A percentile compares a stretch with the other conserved stretches of the same genome.
These are phyloP conservation scores for Eucalyptus regnans DNA, from an alignment of 345 rosid species.

Conservation along the genomic window DNA sequence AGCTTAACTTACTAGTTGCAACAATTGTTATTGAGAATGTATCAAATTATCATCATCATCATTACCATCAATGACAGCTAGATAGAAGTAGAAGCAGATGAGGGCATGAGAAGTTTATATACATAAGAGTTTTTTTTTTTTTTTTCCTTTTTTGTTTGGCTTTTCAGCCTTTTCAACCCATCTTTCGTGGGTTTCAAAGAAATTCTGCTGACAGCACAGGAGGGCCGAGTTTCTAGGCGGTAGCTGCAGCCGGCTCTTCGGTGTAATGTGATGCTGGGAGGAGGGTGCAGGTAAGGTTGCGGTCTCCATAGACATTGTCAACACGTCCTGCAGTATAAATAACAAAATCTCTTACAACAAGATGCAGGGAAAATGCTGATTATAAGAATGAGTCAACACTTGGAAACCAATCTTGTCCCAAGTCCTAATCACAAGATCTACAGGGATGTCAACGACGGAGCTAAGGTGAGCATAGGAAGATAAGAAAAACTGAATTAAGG, in stretches of 20 bases:
- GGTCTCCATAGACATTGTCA: slow-evolving; percentile 95
- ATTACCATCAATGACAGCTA: background rate
- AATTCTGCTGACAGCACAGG: background rate
- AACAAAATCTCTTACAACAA: background rate
- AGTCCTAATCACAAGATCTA: background rate
- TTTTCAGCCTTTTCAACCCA: background rate
- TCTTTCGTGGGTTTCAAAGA: background rate
- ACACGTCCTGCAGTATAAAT: slow-evolving; percentile 53
- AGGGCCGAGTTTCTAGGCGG: slow-evolving; percentile 18
- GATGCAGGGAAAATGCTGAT: background rate
- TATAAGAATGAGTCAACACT: background rate
- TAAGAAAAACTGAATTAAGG: background rate
- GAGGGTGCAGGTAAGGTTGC: slow-evolving; percentile 90
- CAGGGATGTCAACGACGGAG: background rate
- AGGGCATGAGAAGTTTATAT: background rate
- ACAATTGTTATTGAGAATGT: background rate
- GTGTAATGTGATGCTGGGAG: slow-evolving; percentile 46
- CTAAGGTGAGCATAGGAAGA: background rate
- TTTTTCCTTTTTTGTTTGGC: background rate
- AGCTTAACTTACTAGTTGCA: background rate
- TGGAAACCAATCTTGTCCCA: background rate
- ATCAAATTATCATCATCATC: background rate
- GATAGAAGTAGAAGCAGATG: background rate
- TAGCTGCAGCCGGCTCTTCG: slow-evolving; percentile 85
- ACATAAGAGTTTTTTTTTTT: background rate